phyloP scores from a whole-genome alignment of 495 filamentous ascomycete genomes.

The Evernia prunastri region DNA sequence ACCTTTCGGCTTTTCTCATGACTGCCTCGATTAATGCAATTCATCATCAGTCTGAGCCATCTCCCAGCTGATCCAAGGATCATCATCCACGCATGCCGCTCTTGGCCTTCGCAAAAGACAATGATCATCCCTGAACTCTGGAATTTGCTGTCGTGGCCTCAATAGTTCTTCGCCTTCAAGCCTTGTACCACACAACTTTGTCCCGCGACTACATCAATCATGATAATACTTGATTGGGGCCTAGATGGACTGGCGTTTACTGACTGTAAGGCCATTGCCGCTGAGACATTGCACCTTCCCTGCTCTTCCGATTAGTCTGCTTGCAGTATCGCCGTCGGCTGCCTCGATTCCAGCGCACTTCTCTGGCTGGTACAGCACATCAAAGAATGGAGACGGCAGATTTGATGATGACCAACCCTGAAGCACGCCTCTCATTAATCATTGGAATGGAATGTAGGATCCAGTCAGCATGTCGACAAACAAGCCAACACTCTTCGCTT shows the following conservation, averaged over 20 bases:
- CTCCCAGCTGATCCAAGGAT: conserved; percentile 17
- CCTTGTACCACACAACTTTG: conserved; percentile 5
- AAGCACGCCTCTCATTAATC: conserved; percentile 3
- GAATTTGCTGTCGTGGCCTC: conserved; percentile 18
- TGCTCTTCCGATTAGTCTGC: conserved; percentile 19
- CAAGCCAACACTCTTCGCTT: conserved; percentile 1
- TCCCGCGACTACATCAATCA: conserved; percentile 11
- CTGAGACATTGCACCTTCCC: conserved; percentile 12
- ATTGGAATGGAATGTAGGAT: conserved; percentile 12
- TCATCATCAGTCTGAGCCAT: conserved; percentile 1
- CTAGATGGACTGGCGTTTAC: conserved; percentile 19
- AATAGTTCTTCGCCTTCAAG: conserved; percentile 7
- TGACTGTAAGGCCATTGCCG: conserved; percentile 14
- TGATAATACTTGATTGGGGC: conserved; percentile 9
- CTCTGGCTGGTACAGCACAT: conserved; percentile 15
- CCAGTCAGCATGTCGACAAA: conserved; percentile 8
- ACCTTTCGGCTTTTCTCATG: conserved; percentile 14
- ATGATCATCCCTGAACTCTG: conserved; percentile 5
- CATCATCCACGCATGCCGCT: conserved; percentile 15
- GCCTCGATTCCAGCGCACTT: conserved; percentile 2
- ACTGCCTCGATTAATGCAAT: conserved; percentile 12
- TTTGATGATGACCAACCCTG: background rate
- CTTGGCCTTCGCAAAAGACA: conserved; percentile 10
- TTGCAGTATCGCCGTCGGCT: conserved; percentile 18
- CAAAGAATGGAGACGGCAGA: conserved; percentile 10